These are phyloP conservation scores for Hymenoscyphus fraxineus DNA, from an alignment of 2,329 filamentous ascomycete genomes.

Conservation along the genomic window DNA sequence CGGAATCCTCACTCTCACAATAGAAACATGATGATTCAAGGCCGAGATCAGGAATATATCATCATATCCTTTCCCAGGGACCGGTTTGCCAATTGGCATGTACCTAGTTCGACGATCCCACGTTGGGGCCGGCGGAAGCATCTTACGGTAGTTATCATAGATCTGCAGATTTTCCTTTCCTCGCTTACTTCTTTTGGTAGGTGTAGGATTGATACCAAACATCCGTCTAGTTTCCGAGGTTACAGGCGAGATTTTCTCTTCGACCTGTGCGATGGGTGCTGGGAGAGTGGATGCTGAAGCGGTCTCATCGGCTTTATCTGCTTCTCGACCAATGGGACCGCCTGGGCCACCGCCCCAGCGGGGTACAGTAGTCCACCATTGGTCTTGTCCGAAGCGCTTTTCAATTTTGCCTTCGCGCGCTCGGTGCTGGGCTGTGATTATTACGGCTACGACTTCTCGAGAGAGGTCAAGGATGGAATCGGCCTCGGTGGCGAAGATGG, in stretches of 20 bases:
- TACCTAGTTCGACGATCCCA: conserved; percentile 62
- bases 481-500: conserved; percentile 47
- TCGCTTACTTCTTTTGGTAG: conserved; percentile 19
- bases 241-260: conserved; percentile 6
- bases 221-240: conserved; percentile 21
- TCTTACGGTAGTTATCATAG: conserved; percentile 62
- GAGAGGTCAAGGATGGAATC: conserved; percentile 62
- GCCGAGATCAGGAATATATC: conserved; percentile 60
- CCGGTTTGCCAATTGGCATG: conserved; percentile 50
- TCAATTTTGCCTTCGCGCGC: conserved; percentile 55
- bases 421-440: conserved; percentile 62
- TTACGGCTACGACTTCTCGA: conserved; percentile 55
- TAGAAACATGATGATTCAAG: conserved; percentile 58
- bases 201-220: conserved; percentile 20
- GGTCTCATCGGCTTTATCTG: conserved; percentile 31
- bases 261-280: conserved; percentile 4
- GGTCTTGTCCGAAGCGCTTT: conserved; percentile 51
- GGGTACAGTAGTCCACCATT: conserved; percentile 59
- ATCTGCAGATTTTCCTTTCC: conserved; percentile 45
- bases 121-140: conserved; percentile 52
- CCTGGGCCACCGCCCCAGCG: conserved; percentile 62
- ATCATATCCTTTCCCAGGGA: conserved; percentile 46
- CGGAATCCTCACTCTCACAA: conserved; percentile 58
- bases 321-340: conserved; percentile 59
- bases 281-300: conserved; percentile 2